Conservation (phyloP, 306 rosid species). For the Pachyrhizus erosus region DNA sequence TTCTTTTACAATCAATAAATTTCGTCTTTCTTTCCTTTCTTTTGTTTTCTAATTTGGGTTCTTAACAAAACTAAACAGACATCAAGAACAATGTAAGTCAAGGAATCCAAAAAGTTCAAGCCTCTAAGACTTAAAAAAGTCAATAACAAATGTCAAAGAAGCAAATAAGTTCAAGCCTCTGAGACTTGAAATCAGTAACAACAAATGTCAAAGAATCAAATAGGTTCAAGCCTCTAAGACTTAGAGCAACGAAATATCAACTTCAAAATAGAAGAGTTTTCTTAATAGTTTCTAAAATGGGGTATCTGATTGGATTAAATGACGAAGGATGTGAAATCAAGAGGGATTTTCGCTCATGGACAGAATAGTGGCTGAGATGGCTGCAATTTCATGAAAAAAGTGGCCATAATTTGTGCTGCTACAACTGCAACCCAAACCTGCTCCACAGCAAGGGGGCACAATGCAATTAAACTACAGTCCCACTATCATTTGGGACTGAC, state of each 20-base stretch:
- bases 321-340: background rate
- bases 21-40: no score
- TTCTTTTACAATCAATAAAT: no score
- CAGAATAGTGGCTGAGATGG: background rate
- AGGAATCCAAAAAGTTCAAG: no score
- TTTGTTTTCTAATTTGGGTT: no score
- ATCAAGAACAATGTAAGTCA: background rate
- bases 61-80: background rate
- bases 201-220: background rate
- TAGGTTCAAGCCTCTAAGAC: background rate
- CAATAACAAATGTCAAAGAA: no score
- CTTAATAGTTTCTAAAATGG: background rate
- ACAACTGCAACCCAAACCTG: background rate
- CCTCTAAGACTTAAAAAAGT: no score
- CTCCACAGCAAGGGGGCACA: background rate
- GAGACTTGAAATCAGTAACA: no score
- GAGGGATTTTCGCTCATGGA: background rate
- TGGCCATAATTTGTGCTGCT: background rate
- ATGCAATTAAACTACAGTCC: background rate
- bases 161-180: no score
- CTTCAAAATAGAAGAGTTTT: background rate
- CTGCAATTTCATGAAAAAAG: background rate
- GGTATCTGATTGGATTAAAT: background rate
- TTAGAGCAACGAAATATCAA: background rate
- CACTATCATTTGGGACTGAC: background rate